Base-by-base conservation (phyloP, 148 eudicot species). In the Spergularia marina region DNA sequence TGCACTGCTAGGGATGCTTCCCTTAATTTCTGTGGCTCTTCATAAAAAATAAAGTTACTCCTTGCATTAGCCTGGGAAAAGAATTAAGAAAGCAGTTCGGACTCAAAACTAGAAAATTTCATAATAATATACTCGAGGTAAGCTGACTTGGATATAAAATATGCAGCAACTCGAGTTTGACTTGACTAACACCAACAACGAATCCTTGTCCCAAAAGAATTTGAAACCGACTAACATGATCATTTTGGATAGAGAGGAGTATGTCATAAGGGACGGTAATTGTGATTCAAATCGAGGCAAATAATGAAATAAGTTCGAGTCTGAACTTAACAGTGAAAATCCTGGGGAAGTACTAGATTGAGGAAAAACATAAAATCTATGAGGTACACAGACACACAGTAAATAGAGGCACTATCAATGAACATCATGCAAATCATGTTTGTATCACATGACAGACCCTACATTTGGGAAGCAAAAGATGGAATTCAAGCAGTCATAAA, bases 1-100 rank as follows among this genome's bases (percentile, higher is more conserved):
- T 72, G 68, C 77, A 67, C 58, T 76, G 30, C 70, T 62, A 63
- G 77, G 70, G 72, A 49, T 73, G 72, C 34, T 57, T 7, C 18
- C 76, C 70, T 65, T 70, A 25, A 53, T 65, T 70, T 76, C 11
- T 72, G 72, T 17, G 47, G 61, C n/a, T n/a, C 71, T 54, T 78
- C 13, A 12, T 12, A 18, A 11, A 25, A 11, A 34, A 30, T 30
- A 30, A 12, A n/a, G 4, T 68, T 20, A 18, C 56, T 68, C 2
- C 71, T 39, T 21, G 40, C 72, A 52, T 69, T 69, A 12, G 52
- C 25, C 25, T 59, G 25, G 36, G 21, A 18, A 11, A 5, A 49
- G 49, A 49, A 21, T 20, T 21, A 10, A 23, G 21, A 18, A 36
- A 36, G 71, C 12, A 16, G 11, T 20, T 25, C 0, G 7, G 20